phyloP scores from a whole-genome alignment of 306 rosid genomes.

The Boehmeria nivea region DNA sequence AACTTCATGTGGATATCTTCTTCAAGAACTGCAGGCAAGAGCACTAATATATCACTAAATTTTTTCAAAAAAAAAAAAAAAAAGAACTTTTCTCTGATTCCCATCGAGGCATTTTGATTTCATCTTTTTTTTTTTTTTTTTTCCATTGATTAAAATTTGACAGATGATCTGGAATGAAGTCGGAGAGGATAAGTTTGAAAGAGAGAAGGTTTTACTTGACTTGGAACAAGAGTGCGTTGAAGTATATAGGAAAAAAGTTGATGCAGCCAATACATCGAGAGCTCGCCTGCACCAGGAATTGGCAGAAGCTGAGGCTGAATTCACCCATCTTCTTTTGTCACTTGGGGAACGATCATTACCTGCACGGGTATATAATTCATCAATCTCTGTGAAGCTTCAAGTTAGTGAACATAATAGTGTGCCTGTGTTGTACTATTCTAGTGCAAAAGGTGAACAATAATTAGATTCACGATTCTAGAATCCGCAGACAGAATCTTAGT shows the following conservation, averaged over 20 bases:
- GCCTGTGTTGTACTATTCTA: background rate
- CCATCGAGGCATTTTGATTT: slow-evolving; percentile 1
- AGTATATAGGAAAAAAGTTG: slow-evolving; percentile 79
- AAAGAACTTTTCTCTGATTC: background rate
- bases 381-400: slow-evolving; percentile 5
- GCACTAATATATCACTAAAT: too few relatives aligned
- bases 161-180: slow-evolving; percentile 98
- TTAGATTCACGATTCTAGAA: slow-evolving; percentile 3
- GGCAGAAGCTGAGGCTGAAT: slow-evolving; percentile 96
- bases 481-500: background rate
- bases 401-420: background rate
- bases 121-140: slow-evolving; percentile 8
- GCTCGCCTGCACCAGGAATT: slow-evolving; percentile 89
- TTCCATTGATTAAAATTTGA: slow-evolving; percentile 16
- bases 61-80: too few relatives aligned
- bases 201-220: slow-evolving; percentile 81
- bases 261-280: slow-evolving; percentile 74
- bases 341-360: slow-evolving; percentile 94
- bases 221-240: slow-evolving; percentile 90
- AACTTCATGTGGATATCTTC: slow-evolving; percentile 84
- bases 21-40: slow-evolving; percentile 91
- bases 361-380: slow-evolving; percentile 61
- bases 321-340: slow-evolving; percentile 88
- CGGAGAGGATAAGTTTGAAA: slow-evolving; percentile 82
- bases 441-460: background rate